Conservation (phyloP, 805 yeast species). For the Ogataea henricii region DNA sequence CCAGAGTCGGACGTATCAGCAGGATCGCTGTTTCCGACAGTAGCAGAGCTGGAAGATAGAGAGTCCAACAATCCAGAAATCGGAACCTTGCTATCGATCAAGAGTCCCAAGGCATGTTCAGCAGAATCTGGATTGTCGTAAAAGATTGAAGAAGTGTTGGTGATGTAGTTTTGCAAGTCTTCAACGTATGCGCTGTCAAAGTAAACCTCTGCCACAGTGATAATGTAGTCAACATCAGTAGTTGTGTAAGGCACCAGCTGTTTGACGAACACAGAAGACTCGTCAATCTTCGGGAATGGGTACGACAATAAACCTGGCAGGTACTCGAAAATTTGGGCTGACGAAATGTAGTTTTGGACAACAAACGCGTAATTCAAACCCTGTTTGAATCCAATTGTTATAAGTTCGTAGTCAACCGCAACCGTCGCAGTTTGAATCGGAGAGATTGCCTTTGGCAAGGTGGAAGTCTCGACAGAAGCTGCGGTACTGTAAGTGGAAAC, state of each 20-base stretch:
- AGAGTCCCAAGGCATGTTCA: constrained; percentile 55
- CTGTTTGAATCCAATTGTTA: constrained; percentile 77
- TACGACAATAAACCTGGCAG: constrained; percentile 70
- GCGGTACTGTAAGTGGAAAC: constrained; percentile 29
- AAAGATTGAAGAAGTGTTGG: constrained; percentile 54
- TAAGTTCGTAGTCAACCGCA: constrained; percentile 50
- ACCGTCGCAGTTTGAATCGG: constrained; percentile 52
- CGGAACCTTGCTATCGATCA: constrained; percentile 75
- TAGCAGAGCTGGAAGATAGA: constrained; percentile 13
- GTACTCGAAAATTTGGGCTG: constrained; percentile 83
- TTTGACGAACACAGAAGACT: constrained; percentile 53
- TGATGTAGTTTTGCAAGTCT: constrained; percentile 51
- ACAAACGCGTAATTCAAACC: constrained; percentile 84
- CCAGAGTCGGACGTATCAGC: constrained; percentile 5
- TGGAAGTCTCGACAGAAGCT: constrained; percentile 43
- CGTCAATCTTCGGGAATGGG: constrained; percentile 49
- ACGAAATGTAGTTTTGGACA: constrained; percentile 67
- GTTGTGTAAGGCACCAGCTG: constrained; percentile 78
- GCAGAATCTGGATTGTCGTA: constrained; percentile 62
- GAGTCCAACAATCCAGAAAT: constrained; percentile 43
- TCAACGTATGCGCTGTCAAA: constrained; percentile 61
- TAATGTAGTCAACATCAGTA: constrained; percentile 57
- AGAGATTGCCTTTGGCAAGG: constrained; percentile 76
- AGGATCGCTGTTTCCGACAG: constrained; percentile 14
- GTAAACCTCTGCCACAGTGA: constrained; percentile 86